A percentile compares a stretch with the other conserved stretches of the same genome.
Evolutionary conservation across 1,284 basidiomycete species (phyloP).

Genomic region (Ceratorhiza oryzae-sativae): DNA sequence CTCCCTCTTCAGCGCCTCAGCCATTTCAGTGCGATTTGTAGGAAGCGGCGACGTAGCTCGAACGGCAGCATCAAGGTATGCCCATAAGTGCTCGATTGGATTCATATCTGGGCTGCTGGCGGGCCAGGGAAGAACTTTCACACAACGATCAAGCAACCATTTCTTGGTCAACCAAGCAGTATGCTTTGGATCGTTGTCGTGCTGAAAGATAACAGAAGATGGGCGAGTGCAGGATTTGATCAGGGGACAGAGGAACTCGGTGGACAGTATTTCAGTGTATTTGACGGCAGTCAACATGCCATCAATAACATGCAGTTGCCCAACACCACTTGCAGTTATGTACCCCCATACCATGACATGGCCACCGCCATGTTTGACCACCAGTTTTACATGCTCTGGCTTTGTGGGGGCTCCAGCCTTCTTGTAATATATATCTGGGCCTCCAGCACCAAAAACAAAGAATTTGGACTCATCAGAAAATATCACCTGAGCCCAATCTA

Average conservation of each 20-base stretch:
- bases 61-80: not conserved
- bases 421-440: not conserved
- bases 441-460: not conserved
- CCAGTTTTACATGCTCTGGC: not conserved
- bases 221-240: not conserved
- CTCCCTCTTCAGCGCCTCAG: slow-evolving; percentile 5
- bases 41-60: not conserved
- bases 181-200: slow-evolving; percentile 18
- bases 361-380: slow-evolving; percentile 33
- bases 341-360: slow-evolving; percentile 38
- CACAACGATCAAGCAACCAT: not conserved
- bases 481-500: not conserved
- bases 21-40: not conserved
- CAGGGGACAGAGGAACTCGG: not conserved
- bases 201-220: not conserved
- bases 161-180: not conserved
- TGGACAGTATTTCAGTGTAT: not conserved
- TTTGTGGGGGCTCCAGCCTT: not conserved
- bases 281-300: slow-evolving; percentile 1
- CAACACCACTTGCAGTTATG: slow-evolving; percentile 20
- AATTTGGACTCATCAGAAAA: slow-evolving; percentile 24
- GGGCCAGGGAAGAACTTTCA: slow-evolving; percentile 11
- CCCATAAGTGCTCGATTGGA: slow-evolving; percentile 14
- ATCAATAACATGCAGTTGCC: slow-evolving; percentile 7
- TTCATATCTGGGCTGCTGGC: slow-evolving; percentile 10